Conservation (phyloP, 345 rosid species). For the Iberis pinnata region DNA sequence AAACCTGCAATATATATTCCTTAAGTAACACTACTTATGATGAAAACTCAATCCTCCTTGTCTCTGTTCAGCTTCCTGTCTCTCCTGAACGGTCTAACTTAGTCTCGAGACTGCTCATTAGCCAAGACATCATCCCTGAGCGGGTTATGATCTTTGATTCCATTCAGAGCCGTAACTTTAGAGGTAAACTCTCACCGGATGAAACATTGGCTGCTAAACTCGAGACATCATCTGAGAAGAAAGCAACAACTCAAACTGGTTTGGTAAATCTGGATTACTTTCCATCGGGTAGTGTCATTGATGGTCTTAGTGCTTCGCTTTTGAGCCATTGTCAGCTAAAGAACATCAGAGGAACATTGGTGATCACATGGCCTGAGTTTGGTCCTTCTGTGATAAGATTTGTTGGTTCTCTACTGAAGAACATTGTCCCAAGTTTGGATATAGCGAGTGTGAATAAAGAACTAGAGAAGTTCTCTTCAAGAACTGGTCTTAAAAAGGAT, state of each 20-base stretch:
- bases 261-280: slow-evolving; percentile 54
- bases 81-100: slow-evolving; percentile 60
- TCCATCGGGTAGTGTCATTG: slow-evolving; percentile 83
- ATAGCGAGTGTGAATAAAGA: slow-evolving; percentile 8
- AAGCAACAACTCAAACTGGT: slow-evolving; percentile 18
- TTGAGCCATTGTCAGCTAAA: slow-evolving; percentile 64
- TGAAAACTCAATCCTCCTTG: slow-evolving; percentile 36
- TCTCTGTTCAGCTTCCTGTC: slow-evolving; percentile 56
- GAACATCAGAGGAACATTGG: slow-evolving; percentile 64
- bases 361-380: slow-evolving; percentile 74
- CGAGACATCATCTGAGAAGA: slow-evolving; percentile 66
- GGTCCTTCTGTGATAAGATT: slow-evolving; percentile 48
- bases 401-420: slow-evolving; percentile 39
- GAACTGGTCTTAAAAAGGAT: slow-evolving; percentile 22
- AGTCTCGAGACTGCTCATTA: slow-evolving; percentile 65
- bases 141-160: slow-evolving; percentile 65
- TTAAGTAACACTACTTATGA: slow-evolving; percentile 30
- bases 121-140: slow-evolving; percentile 58
- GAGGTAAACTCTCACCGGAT: slow-evolving; percentile 71
- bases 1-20: slow-evolving; percentile 71
- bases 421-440: slow-evolving; percentile 43
- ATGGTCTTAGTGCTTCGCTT: slow-evolving; percentile 79
- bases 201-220: slow-evolving; percentile 67
- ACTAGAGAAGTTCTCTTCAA: slow-evolving; percentile 19
- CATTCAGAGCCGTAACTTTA: slow-evolving; percentile 67